Evolutionary conservation across 805 yeast species (phyloP).

Genomic region (Starmerella bacillaris): DNA sequence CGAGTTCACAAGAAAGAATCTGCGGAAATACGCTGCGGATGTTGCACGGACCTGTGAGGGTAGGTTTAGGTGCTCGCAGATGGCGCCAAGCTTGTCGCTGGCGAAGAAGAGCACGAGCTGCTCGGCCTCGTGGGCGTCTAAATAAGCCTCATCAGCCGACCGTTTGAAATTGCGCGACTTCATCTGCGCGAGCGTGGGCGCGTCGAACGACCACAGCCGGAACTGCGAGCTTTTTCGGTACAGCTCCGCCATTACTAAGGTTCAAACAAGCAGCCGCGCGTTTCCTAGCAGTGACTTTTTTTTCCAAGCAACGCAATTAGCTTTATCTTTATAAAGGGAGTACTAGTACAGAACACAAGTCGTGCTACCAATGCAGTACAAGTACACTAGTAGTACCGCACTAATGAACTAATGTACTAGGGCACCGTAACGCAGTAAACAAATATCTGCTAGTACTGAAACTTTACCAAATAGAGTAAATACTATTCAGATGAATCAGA

Average conservation of each 20-base stretch:
- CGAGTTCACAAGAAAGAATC: slow-evolving; percentile 62
- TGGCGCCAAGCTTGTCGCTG: slow-evolving; percentile 48
- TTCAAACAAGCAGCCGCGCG: background rate
- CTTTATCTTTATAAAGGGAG: too few species aligned
- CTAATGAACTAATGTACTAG: too few species aligned
- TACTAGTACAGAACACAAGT: too few species aligned
- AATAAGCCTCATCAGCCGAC: slow-evolving; percentile 23
- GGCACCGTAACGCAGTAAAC: too few species aligned
- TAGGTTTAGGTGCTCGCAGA: slow-evolving; percentile 56
- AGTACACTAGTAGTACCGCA: too few species aligned
- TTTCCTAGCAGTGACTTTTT: too few species aligned
- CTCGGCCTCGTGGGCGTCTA: slow-evolving; percentile 53
- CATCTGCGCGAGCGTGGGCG: slow-evolving; percentile 33
- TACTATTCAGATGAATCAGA: too few species aligned
- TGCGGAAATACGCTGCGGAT: slow-evolving; percentile 62
- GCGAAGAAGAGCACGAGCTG: slow-evolving; percentile 46
- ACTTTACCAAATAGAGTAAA: too few species aligned
- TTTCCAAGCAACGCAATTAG: too few species aligned
- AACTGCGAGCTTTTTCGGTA: slow-evolving; percentile 78
- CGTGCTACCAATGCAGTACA: too few species aligned
- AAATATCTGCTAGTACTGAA: too few species aligned
- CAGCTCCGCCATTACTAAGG: slow-evolving; percentile 56
- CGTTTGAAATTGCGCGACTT: slow-evolving; percentile 35
- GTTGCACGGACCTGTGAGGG: slow-evolving; percentile 82
- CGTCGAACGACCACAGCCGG: slow-evolving; percentile 67